Base-by-base conservation (phyloP, 2,329 filamentous ascomycete species). In the Cercospora brassicicola region DNA sequence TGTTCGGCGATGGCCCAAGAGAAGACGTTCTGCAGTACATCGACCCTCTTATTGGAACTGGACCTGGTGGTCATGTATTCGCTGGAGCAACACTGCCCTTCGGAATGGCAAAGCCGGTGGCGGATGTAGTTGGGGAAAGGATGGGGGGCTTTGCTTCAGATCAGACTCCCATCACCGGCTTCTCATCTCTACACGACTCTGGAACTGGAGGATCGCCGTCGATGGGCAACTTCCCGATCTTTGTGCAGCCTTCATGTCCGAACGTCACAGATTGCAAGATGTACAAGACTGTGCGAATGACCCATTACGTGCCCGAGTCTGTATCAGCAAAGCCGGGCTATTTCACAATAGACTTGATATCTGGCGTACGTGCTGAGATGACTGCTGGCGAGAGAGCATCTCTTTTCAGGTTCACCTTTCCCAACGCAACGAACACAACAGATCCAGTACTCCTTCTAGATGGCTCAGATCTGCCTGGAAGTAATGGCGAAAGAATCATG, bases 161-260 rank as follows among this genome's bases (percentile, higher is more conserved):
- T 62, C 75, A 76, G 11, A 78, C 76, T 62, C 78, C 78, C 20
- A 76, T 83, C 30, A 81, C 78, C 13, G 81, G 81, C 5, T 82
- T 83, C 70, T 80, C 77, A 8, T 74, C 72, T 3, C 82, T 84
- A 78, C 84, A 86, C 71, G 84, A 85, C 68, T 82, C 79, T 56
- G 83, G 83, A 13, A 84, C 83, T 23, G 83, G 74, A 55, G 71
- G 71, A n/a, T 59, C 76, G 81, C 87, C 90, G 0, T 91, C 88
- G 2, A 79, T 92, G 26, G 90, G 90, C 13, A 91, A 91, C 74
- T 92, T 92, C 63, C 88, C 90, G 0, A 81, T 92, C 1, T 92
- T 92, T 69, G 83, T 89, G 0, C 89, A 91, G 68, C 80, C 85
- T 3, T 81, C 82, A 33, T 92, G 90, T 70, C 82, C 84, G 0